Conservation (phyloP, 2,329 filamentous ascomycete species). For the Curvularia spicifera region DNA sequence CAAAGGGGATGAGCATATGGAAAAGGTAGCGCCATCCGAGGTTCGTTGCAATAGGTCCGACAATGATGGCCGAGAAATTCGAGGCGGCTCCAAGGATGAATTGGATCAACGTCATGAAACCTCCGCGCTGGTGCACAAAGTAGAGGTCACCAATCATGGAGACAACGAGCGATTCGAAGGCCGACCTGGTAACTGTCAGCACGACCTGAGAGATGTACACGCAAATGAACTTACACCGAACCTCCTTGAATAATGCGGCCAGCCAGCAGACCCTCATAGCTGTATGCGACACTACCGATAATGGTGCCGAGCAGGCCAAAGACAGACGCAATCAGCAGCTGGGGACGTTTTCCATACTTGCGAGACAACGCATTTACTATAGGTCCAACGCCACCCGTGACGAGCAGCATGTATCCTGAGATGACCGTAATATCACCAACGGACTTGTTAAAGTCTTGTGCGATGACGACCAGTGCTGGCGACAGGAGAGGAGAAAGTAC, state of each 20-base stretch:
- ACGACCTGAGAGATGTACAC: constrained; percentile 18
- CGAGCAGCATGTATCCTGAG: constrained; percentile 49
- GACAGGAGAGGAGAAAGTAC: constrained; percentile 45
- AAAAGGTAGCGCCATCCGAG: constrained; percentile 53
- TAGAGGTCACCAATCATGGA: constrained; percentile 47
- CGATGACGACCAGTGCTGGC: constrained; percentile 45
- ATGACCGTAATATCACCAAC: constrained; percentile 47
- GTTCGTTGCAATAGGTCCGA: constrained; percentile 44
- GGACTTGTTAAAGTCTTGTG: constrained; percentile 33
- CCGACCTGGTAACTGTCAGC: constrained; percentile 28
- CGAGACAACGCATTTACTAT: constrained; percentile 41
- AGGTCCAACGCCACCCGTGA: constrained; percentile 44
- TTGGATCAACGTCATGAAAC: constrained; percentile 43
- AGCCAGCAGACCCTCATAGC: constrained; percentile 41
- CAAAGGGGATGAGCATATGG: constrained; percentile 56
- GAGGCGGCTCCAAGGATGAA: constrained; percentile 47
- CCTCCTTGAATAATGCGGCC: constrained; percentile 45
- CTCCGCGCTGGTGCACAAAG: constrained; percentile 48
- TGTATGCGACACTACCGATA: constrained; percentile 34
- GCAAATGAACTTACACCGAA: constrained; percentile 18
- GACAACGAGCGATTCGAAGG: constrained; percentile 47
- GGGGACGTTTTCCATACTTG: constrained; percentile 44
- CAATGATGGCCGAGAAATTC: constrained; percentile 48
- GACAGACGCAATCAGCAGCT: constrained; percentile 40
- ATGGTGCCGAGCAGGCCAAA: constrained; percentile 43